Base-by-base conservation (phyloP, 495 filamentous ascomycete genomes). In the Clavariopsis aquatica region DNA sequence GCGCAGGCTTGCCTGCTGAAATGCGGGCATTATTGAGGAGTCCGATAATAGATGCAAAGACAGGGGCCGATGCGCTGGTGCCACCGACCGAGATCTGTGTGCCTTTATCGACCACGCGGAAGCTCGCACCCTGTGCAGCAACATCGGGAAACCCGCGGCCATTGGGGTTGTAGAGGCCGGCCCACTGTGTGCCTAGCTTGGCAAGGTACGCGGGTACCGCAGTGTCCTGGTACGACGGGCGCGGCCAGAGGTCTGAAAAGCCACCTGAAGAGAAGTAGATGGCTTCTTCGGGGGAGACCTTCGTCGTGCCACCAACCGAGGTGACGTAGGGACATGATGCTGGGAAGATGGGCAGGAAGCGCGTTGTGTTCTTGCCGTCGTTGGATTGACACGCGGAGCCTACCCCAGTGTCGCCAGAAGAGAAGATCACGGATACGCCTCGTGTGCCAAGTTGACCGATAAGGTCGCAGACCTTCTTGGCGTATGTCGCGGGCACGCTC, bases 61-160 rank as follows among this genome's bases (percentile, higher is more conserved):
- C 76, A 0, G 89, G 89, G 0, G 86, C 75, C 0, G 85, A 79
- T n/a, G 85, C 85, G 12, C 82, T 85, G 0, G 89, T 93, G 0
- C 89, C 89, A 41, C 82, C 82, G 29, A 84, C 79, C 4, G 78
- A 76, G 24, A 68, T 72, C 24, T 84, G 73, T 0, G 52, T 52
- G 17, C 85, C 84, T 62, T 83, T 80, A 69, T 81, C 78, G 45
- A 86, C 78, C 29, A 84, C 78, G 5, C 79, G 77, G 70, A 76
- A 88, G 72, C 77, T 78, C 20, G 64, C 60, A 54, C 79, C 80
- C 70, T 89, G 89, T 4, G 88, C 87, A 0, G 88, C 73, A 45
- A 93, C 82, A 62, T 93, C 89, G 17, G 89, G 89, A 75, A 90
- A 88, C 0, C 82, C 89, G 20, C 89, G 86, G 24, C 87, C 89